These are phyloP conservation scores for Neodidymelliopsis sp. DNA, from an alignment of 2,329 filamentous ascomycete species.

Conservation along the genomic window DNA sequence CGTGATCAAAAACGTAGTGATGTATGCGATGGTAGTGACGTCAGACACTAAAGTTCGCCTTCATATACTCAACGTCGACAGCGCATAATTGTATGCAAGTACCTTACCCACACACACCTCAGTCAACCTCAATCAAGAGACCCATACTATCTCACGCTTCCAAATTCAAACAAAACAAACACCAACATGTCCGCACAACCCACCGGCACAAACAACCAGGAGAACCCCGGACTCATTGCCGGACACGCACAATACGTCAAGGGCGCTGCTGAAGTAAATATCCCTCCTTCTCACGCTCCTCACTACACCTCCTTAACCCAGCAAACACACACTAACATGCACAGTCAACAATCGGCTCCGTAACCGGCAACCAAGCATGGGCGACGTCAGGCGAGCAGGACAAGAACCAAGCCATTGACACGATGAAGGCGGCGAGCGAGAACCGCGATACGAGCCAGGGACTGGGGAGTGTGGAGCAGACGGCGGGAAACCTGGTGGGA, in stretches of 20 bases:
- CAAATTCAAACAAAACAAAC: not conserved
- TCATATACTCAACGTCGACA: slow-evolving; percentile 5
- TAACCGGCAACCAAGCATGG: slow-evolving; percentile 70
- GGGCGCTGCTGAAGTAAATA: slow-evolving; percentile 68
- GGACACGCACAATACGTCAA: slow-evolving; percentile 74
- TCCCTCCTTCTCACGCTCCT: not conserved
- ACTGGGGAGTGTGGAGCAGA: slow-evolving; percentile 69
- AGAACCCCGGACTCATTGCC: slow-evolving; percentile 66
- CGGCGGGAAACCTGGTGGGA: slow-evolving; percentile 68
- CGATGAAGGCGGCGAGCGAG: slow-evolving; percentile 68
- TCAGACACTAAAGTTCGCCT: slow-evolving; percentile 1
- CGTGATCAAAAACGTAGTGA: slow-evolving; percentile 5
- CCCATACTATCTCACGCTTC: not conserved
- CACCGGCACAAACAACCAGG: slow-evolving; percentile 26
- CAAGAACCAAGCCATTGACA: slow-evolving; percentile 67
- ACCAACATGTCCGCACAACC: slow-evolving; percentile 33
- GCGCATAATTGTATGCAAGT: not conserved
- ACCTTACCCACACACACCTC: not conserved
- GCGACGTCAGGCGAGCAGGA: slow-evolving; percentile 68
- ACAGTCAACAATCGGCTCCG: slow-evolving; percentile 66
- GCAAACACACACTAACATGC: slow-evolving; percentile 6
- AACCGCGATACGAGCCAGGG: slow-evolving; percentile 63
- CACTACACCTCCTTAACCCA: not conserved
- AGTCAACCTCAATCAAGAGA: not conserved
- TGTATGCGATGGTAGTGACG: slow-evolving; percentile 11